phyloP scores from a whole-genome alignment of 1,139 yeast species.

The Yamadazyma triangularis region DNA sequence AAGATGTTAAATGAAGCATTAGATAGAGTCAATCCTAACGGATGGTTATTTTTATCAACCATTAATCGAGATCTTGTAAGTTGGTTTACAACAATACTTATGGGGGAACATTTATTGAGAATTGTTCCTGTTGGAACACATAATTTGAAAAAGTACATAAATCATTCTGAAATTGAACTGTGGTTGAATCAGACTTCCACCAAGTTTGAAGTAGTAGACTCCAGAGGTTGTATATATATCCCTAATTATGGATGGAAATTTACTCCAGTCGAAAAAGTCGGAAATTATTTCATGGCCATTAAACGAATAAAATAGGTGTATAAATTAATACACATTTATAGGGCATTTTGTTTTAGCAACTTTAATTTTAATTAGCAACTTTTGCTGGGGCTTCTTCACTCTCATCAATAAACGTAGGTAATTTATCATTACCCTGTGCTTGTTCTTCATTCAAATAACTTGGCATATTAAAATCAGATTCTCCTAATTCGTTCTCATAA shows the following conservation, averaged over 20 bases:
- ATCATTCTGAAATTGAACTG: slow-evolving; percentile 63
- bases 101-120: slow-evolving; percentile 76
- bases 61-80: slow-evolving; percentile 87
- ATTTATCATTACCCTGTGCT: slow-evolving; percentile 20
- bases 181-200: slow-evolving; percentile 49
- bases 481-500: slow-evolving; percentile 56
- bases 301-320: slow-evolving; percentile 33
- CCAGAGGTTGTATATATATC: slow-evolving; percentile 76
- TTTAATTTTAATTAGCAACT: slow-evolving; percentile 37
- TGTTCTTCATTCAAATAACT: slow-evolving; percentile 48
- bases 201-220: slow-evolving; percentile 54
- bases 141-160: slow-evolving; percentile 78
- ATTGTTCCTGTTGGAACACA: slow-evolving; percentile 95
- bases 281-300: slow-evolving; percentile 89
- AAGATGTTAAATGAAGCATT: slow-evolving; percentile 66
- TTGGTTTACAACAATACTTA: slow-evolving; percentile 88
- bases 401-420: slow-evolving; percentile 81
- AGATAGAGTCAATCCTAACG: slow-evolving; percentile 67
- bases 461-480: slow-evolving; percentile 47
- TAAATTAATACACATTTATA: no score
- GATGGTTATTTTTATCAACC: slow-evolving; percentile 84
- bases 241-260: slow-evolving; percentile 86
- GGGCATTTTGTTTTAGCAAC: no score
- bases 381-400: slow-evolving; percentile 39
- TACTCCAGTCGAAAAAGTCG: slow-evolving; percentile 55